These are phyloP conservation scores for Ricinus communis DNA, from an alignment of 345 rosid species.

Conservation along the genomic window DNA sequence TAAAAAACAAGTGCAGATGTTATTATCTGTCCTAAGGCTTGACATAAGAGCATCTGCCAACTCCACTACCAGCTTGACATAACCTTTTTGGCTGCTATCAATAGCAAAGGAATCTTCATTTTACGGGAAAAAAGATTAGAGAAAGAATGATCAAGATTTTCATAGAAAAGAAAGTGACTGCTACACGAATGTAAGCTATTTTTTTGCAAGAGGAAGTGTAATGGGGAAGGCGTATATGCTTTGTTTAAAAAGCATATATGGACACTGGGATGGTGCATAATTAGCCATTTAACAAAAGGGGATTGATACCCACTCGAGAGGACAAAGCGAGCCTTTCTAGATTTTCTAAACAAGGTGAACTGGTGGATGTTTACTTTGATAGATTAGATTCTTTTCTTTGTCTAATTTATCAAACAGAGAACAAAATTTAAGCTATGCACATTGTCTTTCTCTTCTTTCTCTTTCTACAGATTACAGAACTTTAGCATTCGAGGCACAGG, in stretches of 20 bases:
- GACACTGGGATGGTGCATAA: constrained; percentile 5
- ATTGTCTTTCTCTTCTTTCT: not conserved
- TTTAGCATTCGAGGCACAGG: no score
- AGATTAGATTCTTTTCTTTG: constrained; percentile 5
- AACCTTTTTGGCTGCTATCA: constrained; percentile 24
- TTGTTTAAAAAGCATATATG: constrained; percentile 11
- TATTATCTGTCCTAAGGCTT: constrained; percentile 4
- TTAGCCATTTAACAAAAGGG: constrained; percentile 8
- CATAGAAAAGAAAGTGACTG: not conserved
- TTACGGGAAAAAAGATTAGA: not conserved
- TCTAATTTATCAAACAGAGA: not conserved
- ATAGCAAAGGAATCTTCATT: constrained; percentile 18
- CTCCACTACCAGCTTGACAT: constrained; percentile 24
- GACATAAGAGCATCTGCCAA: constrained; percentile 26
- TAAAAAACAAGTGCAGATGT: not conserved
- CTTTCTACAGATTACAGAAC: not conserved
- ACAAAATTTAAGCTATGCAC: not conserved
- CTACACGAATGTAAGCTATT: not conserved
- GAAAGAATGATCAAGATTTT: constrained; percentile 4
- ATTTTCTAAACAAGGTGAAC: not conserved
- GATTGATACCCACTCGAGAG: constrained; percentile 22
- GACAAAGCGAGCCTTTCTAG: constrained; percentile 30
- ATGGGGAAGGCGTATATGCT: not conserved
- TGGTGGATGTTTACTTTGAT: not conserved
- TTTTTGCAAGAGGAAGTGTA: not conserved